Evolutionary conservation across 495 filamentous ascomycete species (phyloP), one percentile per base, ranked within the genome.

Genomic region (Hamigera avellanea): DNA sequence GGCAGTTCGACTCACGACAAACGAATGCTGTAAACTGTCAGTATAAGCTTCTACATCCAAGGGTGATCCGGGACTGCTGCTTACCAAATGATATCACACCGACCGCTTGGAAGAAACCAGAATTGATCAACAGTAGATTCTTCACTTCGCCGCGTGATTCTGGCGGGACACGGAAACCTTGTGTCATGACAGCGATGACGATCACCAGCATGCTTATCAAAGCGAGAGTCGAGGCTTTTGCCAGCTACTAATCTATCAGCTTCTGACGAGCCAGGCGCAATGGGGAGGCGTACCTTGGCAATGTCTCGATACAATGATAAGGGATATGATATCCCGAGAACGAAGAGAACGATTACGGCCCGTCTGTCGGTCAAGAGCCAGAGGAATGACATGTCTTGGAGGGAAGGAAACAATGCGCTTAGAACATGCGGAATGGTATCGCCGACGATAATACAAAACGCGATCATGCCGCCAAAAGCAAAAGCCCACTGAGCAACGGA

Each of bases 401-500:
- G 55, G 6, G 72, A 73, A 1, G 93, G 91, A 57, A 88, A 93
- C 8, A 94, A 49, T 8, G 87, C 85, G 13, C 64, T 61, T 45
- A 95, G 51, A 21, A 98, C 91, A 57, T 86, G 84, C 0, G 91
- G 91, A 46, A 98, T 95, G 1, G 83, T 83, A 55, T 98, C 91
- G 15, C 91, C 91, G 16, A 98, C 80, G 54, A 98, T 95, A 39
- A 98, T 84, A 38, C 88, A 91, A 61, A 95, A 98, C 14, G 93
- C 93, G 27, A 96, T 73, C 93, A 96, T 96, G 33, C 93, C 91
- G 29, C 91, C 93, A 58, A 95, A 98, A 32, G 93, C 91, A 70
- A 98, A 98, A 25, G 83, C 83, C 85, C 87, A 96, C 61, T 98
- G 91, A 25, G 91, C 91, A 35, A 76, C 55, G 18, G 76, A 83